Percentiles rank a stretch among this genome's conserved stretches.
Conservation (phyloP, 345 rosid genomes). For the Salix caprea region DNA sequence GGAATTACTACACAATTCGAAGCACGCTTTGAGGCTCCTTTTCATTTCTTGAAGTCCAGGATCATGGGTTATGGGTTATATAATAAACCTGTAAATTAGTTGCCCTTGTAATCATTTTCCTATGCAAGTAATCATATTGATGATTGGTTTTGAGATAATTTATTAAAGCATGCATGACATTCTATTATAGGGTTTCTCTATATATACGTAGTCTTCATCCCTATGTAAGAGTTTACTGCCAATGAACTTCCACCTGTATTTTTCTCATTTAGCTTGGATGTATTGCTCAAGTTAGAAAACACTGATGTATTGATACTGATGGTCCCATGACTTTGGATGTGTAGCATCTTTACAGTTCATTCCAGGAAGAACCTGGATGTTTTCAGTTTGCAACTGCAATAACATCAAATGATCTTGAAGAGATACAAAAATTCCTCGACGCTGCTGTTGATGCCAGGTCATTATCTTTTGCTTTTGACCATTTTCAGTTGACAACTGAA, state of each 20-base stretch:
- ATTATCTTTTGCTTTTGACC: slow-evolving; percentile 19
- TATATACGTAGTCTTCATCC: not conserved
- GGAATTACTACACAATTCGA: not conserved
- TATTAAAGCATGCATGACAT: not conserved
- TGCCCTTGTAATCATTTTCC: not conserved
- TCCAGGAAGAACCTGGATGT: slow-evolving; percentile 73
- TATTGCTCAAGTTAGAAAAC: not conserved
- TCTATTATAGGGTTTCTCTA: not conserved
- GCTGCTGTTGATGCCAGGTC: slow-evolving; percentile 86
- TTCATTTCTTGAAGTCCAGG: not conserved
- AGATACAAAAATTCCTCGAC: slow-evolving; percentile 85
- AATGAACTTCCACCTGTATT: not conserved
- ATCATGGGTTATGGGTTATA: not conserved
- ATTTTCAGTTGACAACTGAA: slow-evolving; percentile 5
- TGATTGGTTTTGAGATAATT: not conserved
- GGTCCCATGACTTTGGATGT: slow-evolving; percentile 5
- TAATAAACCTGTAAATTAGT: not conserved
- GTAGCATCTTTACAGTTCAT: slow-evolving; percentile 72
- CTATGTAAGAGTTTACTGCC: not conserved
- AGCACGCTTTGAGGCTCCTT: not conserved
- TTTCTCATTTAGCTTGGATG: not conserved
- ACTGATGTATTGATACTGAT: not conserved
- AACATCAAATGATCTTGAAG: slow-evolving; percentile 84
- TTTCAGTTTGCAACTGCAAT: slow-evolving; percentile 86
- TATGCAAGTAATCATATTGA: not conserved